Evolutionary conservation across 1,284 basidiomycete genomes (phyloP).

Genomic region (Melanopsichium pennsylvanicum): DNA sequence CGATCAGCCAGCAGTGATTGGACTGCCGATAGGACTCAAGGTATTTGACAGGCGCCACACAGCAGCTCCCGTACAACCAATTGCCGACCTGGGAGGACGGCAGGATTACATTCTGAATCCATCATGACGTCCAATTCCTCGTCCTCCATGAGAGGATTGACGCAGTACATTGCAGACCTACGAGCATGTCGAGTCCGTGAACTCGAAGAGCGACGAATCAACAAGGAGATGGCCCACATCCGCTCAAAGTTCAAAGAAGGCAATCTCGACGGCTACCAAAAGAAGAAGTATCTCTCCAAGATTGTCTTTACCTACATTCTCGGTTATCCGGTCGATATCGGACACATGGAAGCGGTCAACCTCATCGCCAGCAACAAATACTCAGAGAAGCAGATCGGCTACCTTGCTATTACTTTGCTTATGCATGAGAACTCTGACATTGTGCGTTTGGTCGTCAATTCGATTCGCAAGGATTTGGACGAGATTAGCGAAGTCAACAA

Average conservation of each 20-base stretch:
- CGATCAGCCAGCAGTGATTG: too few relatives aligned
- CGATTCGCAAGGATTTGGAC: conserved; percentile 95
- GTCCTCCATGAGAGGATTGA: conserved; percentile 56
- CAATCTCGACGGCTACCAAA: conserved; percentile 95
- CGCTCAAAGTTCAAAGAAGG: conserved; percentile 99
- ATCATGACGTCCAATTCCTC: conserved; percentile 45
- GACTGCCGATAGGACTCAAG: too few relatives aligned
- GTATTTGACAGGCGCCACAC: too few relatives aligned
- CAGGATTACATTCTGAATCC: background rate
- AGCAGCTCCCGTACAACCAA: background rate
- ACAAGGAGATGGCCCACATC: conserved; percentile 99
- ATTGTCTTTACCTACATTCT: conserved; percentile 99
- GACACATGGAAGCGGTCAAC: conserved; percentile 99
- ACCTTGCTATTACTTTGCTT: conserved; percentile 92
- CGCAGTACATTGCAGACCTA: conserved; percentile 96
- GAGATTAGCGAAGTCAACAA: conserved; percentile 94
- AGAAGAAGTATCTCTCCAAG: conserved; percentile 91
- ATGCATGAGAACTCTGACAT: conserved; percentile 99
- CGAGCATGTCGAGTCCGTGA: conserved; percentile 74
- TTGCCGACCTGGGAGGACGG: background rate
- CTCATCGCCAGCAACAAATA: conserved; percentile 94
- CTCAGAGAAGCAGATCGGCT: conserved; percentile 99
- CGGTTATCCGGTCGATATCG: conserved; percentile 97
- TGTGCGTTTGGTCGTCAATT: conserved; percentile 92
- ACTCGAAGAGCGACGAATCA: conserved; percentile 91